Base-by-base conservation (phyloP, 805 yeast species). In the Spathaspora boniae region DNA sequence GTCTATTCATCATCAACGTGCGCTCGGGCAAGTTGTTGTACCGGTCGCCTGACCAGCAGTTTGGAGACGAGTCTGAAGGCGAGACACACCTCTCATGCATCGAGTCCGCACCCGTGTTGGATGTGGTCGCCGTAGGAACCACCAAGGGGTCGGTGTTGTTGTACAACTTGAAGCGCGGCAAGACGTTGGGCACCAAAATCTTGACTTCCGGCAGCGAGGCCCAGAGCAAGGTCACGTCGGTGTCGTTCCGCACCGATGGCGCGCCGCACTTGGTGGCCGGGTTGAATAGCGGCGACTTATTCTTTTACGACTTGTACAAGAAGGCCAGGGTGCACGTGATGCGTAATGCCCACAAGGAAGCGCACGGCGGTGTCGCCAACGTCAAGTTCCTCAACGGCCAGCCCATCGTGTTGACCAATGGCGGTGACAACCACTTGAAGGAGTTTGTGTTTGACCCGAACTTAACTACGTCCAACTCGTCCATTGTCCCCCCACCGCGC, bases 391-490 rank as follows among this genome's bases (percentile, higher is more conserved):
- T 93, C 38, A 82, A 86, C 47, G 97, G 97, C 3, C 98, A 91
- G 62, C 89, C 98, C 0, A 80, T 94, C 15, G 65, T 88, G 12
- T 82, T 93, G 9, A 83, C 96, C 2, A 78, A 82, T 29, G 98
- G 98, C 46, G 91, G 85, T 23, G 98, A 94, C 56, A 93, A 93
- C 59, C 77, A 79, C 25, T 67, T 93, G 47, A 86, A 86, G 50
- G 98, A 93, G 59, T 85, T 71, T 48, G 97, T 88, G 0, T 93
- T 93, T 60, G 98, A 93, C 60, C 97, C 97, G 2, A 77, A 93
- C 2, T 64, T 89, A 34, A 78, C 89, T 0, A 65, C 82, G 1
- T 62, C 81, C 4, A 76, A 80, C 46, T 49, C 75, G 0, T 67
- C 81, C 2, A 78, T 86, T 21, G 81, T 85, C 4, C 77, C 88